Conservation (phyloP, 768 basidiomycete species). For the Hortiboletus campestris region DNA sequence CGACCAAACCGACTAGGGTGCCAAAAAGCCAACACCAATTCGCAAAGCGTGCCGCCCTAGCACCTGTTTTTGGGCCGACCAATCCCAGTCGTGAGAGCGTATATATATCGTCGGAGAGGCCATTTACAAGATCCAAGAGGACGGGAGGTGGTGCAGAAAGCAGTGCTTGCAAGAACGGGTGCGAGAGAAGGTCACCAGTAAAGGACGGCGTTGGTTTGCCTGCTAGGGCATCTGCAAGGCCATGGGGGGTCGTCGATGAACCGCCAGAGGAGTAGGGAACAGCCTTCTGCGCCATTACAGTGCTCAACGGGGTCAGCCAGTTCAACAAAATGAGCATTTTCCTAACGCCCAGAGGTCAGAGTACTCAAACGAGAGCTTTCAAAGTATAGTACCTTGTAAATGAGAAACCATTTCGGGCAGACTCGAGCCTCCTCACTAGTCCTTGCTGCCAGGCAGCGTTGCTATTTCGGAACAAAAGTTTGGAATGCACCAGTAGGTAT, state of each 20-base stretch:
- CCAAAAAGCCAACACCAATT: slow-evolving; percentile 87
- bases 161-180: slow-evolving; percentile 70
- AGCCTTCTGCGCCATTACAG: slow-evolving; percentile 67
- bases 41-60: slow-evolving; percentile 69
- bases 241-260: slow-evolving; percentile 25
- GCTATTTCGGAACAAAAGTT: slow-evolving; percentile 47
- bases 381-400: slow-evolving; percentile 58
- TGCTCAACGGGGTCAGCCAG: slow-evolving; percentile 75
- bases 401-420: slow-evolving; percentile 59
- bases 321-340: slow-evolving; percentile 82
- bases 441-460: slow-evolving; percentile 51
- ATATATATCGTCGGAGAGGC: slow-evolving; percentile 73
- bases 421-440: slow-evolving; percentile 57
- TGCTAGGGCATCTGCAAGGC: slow-evolving; percentile 12
- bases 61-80: slow-evolving; percentile 60
- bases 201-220: slow-evolving; percentile 5
- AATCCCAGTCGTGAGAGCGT: slow-evolving; percentile 75
- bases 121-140: slow-evolving; percentile 72
- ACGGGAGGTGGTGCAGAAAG: slow-evolving; percentile 82
- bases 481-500: slow-evolving; percentile 67
- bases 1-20: slow-evolving; percentile 77
- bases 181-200: slow-evolving; percentile 32
- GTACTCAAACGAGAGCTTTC: background rate
- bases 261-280: slow-evolving; percentile 52
- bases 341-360: slow-evolving; percentile 38